Percentiles rank a stretch among this genome's conserved stretches.
Conservation (phyloP, 2,329 filamentous ascomycete species). For the Epichloe sylvatica region DNA sequence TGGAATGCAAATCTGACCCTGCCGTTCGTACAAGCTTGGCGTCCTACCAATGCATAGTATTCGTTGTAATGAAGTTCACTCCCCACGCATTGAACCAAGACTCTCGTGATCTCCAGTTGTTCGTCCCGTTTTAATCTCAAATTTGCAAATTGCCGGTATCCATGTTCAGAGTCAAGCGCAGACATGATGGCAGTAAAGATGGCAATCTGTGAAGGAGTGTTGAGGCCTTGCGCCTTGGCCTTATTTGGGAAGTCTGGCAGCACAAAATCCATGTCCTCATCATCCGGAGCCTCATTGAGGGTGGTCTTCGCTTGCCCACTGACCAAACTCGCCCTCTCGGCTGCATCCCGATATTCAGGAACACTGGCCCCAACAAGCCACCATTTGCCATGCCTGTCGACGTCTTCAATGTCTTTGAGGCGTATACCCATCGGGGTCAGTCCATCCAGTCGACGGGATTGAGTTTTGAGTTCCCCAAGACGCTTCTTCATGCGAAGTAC, state of each 20-base stretch:
- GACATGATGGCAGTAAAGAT: slow-evolving; percentile 89
- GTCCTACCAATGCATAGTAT: slow-evolving; percentile 80
- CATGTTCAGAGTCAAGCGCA: slow-evolving; percentile 71
- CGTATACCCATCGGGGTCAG: slow-evolving; percentile 72
- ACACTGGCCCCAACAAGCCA: slow-evolving; percentile 96
- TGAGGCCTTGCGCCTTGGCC: slow-evolving; percentile 73
- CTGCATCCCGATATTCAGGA: slow-evolving; percentile 25
- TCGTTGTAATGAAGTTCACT: slow-evolving; percentile 78
- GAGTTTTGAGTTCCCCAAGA: slow-evolving; percentile 58
- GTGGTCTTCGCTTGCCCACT: slow-evolving; percentile 10
- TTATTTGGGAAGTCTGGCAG: slow-evolving; percentile 56
- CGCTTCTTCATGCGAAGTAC: slow-evolving; percentile 80
- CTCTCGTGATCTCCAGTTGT: slow-evolving; percentile 71
- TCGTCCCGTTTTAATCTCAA: slow-evolving; percentile 76
- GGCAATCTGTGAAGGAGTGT: slow-evolving; percentile 71
- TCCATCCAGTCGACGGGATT: slow-evolving; percentile 46
- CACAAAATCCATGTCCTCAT: slow-evolving; percentile 33
- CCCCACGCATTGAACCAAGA: slow-evolving; percentile 75
- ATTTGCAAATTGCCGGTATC: slow-evolving; percentile 64
- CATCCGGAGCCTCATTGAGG: slow-evolving; percentile 19
- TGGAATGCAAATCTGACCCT: slow-evolving; percentile 74
- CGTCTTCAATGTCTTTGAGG: slow-evolving; percentile 67
- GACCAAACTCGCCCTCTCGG: slow-evolving; percentile 8
- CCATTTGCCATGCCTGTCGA: slow-evolving; percentile 87
- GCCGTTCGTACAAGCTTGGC: slow-evolving; percentile 60